Conservation (phyloP, 2,329 filamentous ascomycete species). For the Madurella mycetomatis region DNA sequence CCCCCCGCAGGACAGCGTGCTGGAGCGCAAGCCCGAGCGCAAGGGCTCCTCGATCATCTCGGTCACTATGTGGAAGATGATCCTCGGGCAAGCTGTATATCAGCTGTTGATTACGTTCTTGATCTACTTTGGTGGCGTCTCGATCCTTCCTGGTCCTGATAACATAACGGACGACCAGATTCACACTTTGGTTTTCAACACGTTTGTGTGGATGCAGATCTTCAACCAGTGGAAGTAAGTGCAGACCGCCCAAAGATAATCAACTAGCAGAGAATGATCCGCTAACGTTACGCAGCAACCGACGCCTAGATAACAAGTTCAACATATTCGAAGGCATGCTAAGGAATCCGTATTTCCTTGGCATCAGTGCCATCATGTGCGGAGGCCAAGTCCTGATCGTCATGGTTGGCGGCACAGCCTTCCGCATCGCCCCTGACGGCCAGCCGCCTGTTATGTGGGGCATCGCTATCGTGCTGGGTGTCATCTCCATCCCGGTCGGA, state of each 20-base stretch:
- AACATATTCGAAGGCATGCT: slow-evolving; percentile 90
- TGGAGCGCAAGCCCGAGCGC: slow-evolving; percentile 67
- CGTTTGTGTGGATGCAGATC: slow-evolving; percentile 99
- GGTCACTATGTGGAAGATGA: slow-evolving; percentile 99
- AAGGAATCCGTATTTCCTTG: slow-evolving; percentile 83
- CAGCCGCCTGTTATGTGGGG: slow-evolving; percentile 79
- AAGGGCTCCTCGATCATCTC: slow-evolving; percentile 66
- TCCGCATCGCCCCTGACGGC: slow-evolving; percentile 59
- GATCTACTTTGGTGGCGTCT: slow-evolving; percentile 57
- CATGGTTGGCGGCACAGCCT: slow-evolving; percentile 76
- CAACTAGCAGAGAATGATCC: background rate
- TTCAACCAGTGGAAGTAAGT: slow-evolving; percentile 95
- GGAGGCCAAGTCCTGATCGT: slow-evolving; percentile 87
- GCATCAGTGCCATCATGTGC: slow-evolving; percentile 81
- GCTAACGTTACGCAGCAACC: slow-evolving; percentile 55
- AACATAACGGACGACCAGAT: slow-evolving; percentile 47
- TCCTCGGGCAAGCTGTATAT: slow-evolving; percentile 85
- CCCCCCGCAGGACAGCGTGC: slow-evolving; percentile 74
- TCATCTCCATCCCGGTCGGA: slow-evolving; percentile 81
- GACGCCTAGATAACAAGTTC: slow-evolving; percentile 87
- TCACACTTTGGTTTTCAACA: slow-evolving; percentile 88
- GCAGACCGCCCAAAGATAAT: background rate
- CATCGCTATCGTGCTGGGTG: slow-evolving; percentile 76
- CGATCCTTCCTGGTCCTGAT: slow-evolving; percentile 36
- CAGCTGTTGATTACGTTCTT: slow-evolving; percentile 77